Conservation (phyloP, 805 yeast genomes). For the Myxozyma sirexii region DNA sequence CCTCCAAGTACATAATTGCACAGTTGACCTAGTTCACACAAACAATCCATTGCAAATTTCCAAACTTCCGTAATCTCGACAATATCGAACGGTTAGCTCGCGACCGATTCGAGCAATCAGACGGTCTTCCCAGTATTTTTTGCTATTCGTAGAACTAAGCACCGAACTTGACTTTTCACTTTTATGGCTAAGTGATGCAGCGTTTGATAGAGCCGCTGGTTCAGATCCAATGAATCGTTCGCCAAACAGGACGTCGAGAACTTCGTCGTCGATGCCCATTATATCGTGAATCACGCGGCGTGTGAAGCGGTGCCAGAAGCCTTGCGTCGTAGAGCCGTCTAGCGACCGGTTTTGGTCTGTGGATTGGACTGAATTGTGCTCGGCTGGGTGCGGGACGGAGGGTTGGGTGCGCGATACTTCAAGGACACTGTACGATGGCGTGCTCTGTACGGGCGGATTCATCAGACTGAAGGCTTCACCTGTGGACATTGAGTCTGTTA, state of each 20-base stretch:
- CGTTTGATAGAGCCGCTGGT: background rate
- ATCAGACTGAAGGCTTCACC: background rate
- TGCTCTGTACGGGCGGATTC: background rate
- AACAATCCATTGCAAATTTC: slow-evolving; percentile 29
- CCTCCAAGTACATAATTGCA: too few relatives aligned
- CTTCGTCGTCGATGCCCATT: slow-evolving; percentile 43
- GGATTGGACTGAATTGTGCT: background rate
- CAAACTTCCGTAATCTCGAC: slow-evolving; percentile 29
- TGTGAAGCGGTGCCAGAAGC: slow-evolving; percentile 31
- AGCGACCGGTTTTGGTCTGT: background rate
- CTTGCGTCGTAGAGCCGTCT: background rate
- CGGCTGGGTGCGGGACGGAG: background rate
- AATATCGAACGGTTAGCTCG: slow-evolving; percentile 20
- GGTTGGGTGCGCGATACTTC: background rate
- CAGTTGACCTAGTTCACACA: background rate
- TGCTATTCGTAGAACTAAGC: slow-evolving; percentile 19
- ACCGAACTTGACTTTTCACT: slow-evolving; percentile 20
- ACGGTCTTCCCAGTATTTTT: slow-evolving; percentile 28
- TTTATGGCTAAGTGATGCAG: background rate
- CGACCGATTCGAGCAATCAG: slow-evolving; percentile 27
- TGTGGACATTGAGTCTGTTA: background rate
- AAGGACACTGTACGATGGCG: background rate
- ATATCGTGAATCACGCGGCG: slow-evolving; percentile 38
- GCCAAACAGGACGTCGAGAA: slow-evolving; percentile 44
- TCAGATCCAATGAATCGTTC: slow-evolving; percentile 34